These are phyloP conservation scores for Licmophora abbreviata DNA, from an alignment of 108 stramenopile species.

Conservation along the genomic window DNA sequence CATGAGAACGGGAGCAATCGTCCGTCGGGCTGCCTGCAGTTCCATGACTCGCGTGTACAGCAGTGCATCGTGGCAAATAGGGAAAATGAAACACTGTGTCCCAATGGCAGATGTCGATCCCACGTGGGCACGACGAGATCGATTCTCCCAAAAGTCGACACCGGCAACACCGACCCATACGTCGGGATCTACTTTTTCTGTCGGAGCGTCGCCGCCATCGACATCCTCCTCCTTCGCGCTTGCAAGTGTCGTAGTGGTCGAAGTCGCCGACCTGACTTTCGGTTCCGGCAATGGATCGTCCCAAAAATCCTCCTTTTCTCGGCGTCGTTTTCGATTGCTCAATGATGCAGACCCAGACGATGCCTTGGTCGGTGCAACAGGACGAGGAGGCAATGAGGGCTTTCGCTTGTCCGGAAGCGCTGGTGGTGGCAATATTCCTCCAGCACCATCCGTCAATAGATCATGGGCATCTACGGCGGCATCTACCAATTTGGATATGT, in stretches of 20 bases:
- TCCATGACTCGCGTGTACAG: slow-evolving; percentile 64
- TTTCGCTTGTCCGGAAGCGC: background rate
- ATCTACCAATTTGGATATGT: slow-evolving; percentile 54
- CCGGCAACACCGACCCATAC: slow-evolving; percentile 54
- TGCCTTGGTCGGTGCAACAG: slow-evolving; percentile 4
- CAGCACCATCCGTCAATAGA: slow-evolving; percentile 51
- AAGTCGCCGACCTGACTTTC: slow-evolving; percentile 18
- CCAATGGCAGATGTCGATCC: slow-evolving; percentile 44
- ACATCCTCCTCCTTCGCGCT: background rate
- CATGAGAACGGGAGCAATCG: slow-evolving; percentile 39
- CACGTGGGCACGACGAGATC: slow-evolving; percentile 48
- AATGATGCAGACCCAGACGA: slow-evolving; percentile 6
- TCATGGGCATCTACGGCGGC: slow-evolving; percentile 75
- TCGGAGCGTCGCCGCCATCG: slow-evolving; percentile 5
- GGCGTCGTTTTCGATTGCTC: slow-evolving; percentile 14
- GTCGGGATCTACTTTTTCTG: slow-evolving; percentile 5
- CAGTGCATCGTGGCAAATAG: slow-evolving; percentile 72
- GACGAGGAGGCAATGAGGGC: background rate
- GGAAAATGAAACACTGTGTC: slow-evolving; percentile 71
- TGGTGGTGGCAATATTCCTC: slow-evolving; percentile 9
- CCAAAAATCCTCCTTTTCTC: slow-evolving; percentile 50
- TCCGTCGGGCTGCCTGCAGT: slow-evolving; percentile 49
- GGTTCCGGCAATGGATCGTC: slow-evolving; percentile 66
- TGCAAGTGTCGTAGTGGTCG: background rate
- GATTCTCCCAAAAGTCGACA: slow-evolving; percentile 52